Conservation (phyloP, 1,284 basidiomycete genomes). For the Pseudozyma sp. region DNA sequence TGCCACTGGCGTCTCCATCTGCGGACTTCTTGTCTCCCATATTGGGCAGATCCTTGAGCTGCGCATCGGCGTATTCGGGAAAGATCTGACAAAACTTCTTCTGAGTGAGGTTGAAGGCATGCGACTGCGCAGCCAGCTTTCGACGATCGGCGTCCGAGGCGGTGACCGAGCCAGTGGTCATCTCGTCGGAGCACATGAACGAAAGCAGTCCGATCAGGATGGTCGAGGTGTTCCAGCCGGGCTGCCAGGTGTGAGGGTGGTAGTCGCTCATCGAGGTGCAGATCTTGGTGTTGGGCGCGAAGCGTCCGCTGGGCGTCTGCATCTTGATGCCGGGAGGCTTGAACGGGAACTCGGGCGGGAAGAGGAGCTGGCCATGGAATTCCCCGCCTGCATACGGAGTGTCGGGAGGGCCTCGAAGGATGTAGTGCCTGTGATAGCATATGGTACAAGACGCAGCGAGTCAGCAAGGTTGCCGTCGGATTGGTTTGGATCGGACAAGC, state of each 20-base stretch:
- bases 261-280: slow-evolving; percentile 72
- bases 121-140: slow-evolving; percentile 80
- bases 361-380: slow-evolving; percentile 76
- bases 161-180: slow-evolving; percentile 90
- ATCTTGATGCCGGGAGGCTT: slow-evolving; percentile 90
- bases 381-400: slow-evolving; percentile 92
- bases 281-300: slow-evolving; percentile 92
- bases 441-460: not conserved
- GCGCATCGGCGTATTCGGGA: slow-evolving; percentile 54
- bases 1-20: slow-evolving; percentile 2
- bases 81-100: slow-evolving; percentile 75
- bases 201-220: slow-evolving; percentile 94
- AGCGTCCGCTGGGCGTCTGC: slow-evolving; percentile 92
- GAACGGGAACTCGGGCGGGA: slow-evolving; percentile 79
- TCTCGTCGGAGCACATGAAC: slow-evolving; percentile 96
- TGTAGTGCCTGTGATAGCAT: slow-evolving; percentile 70
- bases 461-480: not conserved
- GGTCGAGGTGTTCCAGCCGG: slow-evolving; percentile 90
- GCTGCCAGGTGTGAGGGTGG: slow-evolving; percentile 88
- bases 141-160: slow-evolving; percentile 84
- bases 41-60: slow-evolving; percentile 61
- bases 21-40: slow-evolving; percentile 57
- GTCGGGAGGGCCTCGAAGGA: slow-evolving; percentile 86
- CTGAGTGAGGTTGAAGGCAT: slow-evolving; percentile 84
- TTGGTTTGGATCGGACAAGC: not conserved